Percentiles rank a stretch among this genome's conserved stretches.
Conservation (phyloP, 176 grass and related monocot genomes). For the Juncus effusus region DNA sequence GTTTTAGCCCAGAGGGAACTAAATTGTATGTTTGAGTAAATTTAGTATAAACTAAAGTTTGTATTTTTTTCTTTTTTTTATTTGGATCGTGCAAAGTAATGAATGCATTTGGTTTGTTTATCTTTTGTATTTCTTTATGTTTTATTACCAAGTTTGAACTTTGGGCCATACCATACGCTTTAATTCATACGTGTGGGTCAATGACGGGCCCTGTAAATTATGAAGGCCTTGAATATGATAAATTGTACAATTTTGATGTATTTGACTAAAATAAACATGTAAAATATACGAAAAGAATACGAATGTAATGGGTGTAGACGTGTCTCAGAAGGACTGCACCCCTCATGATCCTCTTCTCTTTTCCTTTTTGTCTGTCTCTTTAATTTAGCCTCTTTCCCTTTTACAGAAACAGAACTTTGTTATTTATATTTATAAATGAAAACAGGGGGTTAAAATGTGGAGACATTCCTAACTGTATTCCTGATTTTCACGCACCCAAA, state of each 20-base stretch:
- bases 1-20: slow-evolving; percentile 6
- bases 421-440: slow-evolving; percentile 17
- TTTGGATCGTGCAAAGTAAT: background rate
- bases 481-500: slow-evolving; percentile 23
- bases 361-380: slow-evolving; percentile 20
- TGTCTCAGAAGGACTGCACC: slow-evolving; percentile 18
- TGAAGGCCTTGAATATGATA: no score
- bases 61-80: background rate
- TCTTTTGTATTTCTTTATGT: no score
- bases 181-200: no score
- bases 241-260: no score
- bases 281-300: slow-evolving; percentile 46
- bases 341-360: slow-evolving; percentile 22
- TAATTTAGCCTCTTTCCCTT: slow-evolving; percentile 61
- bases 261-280: slow-evolving; percentile 34
- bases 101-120: no score
- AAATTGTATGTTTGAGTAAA: slow-evolving; percentile 26
- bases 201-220: no score
- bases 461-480: slow-evolving; percentile 82
- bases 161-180: no score
- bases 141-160: no score
- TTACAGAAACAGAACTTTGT: slow-evolving; percentile 50
- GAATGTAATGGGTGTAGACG: slow-evolving; percentile 25
- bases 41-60: slow-evolving; percentile 26
- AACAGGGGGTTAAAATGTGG: slow-evolving; percentile 48